phyloP scores from a whole-genome alignment of 2,329 filamentous ascomycete species.

The Alternaria ventricosa region DNA sequence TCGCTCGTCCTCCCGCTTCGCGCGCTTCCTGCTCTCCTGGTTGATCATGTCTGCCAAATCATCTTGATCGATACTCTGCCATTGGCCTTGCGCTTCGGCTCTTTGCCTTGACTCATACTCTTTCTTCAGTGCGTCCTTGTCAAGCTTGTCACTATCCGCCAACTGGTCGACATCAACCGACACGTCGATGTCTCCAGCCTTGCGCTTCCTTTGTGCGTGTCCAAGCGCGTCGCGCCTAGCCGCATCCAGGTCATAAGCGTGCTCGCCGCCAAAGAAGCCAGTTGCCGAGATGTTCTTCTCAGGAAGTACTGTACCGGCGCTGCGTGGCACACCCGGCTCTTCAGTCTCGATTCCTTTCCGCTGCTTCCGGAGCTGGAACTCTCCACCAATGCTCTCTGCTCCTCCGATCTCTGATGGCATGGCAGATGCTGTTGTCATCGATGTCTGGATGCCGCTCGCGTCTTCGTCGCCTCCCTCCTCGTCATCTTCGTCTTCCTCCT shows the following conservation, averaged over 20 bases:
- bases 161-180: slow-evolving; percentile 87
- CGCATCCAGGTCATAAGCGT: slow-evolving; percentile 84
- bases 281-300: slow-evolving; percentile 85
- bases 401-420: slow-evolving; percentile 80
- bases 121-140: slow-evolving; percentile 80
- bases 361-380: slow-evolving; percentile 90
- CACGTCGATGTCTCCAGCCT: slow-evolving; percentile 93
- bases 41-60: slow-evolving; percentile 96
- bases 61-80: slow-evolving; percentile 82
- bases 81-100: slow-evolving; percentile 65
- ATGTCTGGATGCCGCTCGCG: slow-evolving; percentile 70
- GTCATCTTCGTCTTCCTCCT: slow-evolving; percentile 71
- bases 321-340: slow-evolving; percentile 72
- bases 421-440: slow-evolving; percentile 75
- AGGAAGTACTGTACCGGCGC: slow-evolving; percentile 87
- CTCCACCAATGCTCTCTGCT: slow-evolving; percentile 78
- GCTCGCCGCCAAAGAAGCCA: slow-evolving; percentile 96
- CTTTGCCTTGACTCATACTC: slow-evolving; percentile 77
- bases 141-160: slow-evolving; percentile 75
- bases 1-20: slow-evolving; percentile 85
- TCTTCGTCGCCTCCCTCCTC: slow-evolving; percentile 66
- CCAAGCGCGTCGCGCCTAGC: slow-evolving; percentile 69
- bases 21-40: slow-evolving; percentile 86
- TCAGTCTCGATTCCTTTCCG: slow-evolving; percentile 84
- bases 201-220: slow-evolving; percentile 82